Evolutionary conservation across 495 filamentous ascomycete species (phyloP), one percentile per base, ranked within the genome.

Genomic region (Neurospora tetraspora): DNA sequence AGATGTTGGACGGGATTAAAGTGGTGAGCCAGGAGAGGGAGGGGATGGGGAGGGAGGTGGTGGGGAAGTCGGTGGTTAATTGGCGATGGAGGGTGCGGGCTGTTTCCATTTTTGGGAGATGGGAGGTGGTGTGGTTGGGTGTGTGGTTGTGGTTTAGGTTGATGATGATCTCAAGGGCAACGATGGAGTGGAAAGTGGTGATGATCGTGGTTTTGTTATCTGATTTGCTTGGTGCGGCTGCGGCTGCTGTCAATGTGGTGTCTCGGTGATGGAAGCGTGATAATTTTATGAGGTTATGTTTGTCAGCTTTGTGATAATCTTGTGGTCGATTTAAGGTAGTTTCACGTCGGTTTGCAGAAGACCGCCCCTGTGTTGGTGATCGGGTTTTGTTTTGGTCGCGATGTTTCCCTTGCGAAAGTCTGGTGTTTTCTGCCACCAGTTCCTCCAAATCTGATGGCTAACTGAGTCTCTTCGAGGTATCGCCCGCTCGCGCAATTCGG

Each of bases 1-100:
- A 5, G 7, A 77, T 76, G 53, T 34, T 65, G 53, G 53, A 2
- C n/a, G 75, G 71, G 47, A 81, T 42, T 18, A 84, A 77, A 40
- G 74, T 73, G 39, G 72, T 75, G 1, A 85, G 81, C 80, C 81
- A 85, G 42, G 82, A 20, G 23, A 77, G 69, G 14, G 84, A 83
- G 38, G 84, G 85, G 23, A 73, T 39, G 34, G 83, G 84, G 39
- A 81, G 69, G 39, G 79, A 78, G 11, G 81, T 81, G n/a, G 45
- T 69, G 71, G 70, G 76, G 78, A 20, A 78, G 68, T 76, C 74
- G 72, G 75, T 40, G 69, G 80, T 80, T 70, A 86, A 79, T 70
- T 85, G 82, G 37, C 53, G 27, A 12, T 61, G 53, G 53, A 61
- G 53, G 27, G 53, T 61, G 12, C 6, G 53, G 53, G 53, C 27